These are phyloP conservation scores for Erysimum pusillum DNA, from an alignment of 441 rosid genomes.

Conservation along the genomic window DNA sequence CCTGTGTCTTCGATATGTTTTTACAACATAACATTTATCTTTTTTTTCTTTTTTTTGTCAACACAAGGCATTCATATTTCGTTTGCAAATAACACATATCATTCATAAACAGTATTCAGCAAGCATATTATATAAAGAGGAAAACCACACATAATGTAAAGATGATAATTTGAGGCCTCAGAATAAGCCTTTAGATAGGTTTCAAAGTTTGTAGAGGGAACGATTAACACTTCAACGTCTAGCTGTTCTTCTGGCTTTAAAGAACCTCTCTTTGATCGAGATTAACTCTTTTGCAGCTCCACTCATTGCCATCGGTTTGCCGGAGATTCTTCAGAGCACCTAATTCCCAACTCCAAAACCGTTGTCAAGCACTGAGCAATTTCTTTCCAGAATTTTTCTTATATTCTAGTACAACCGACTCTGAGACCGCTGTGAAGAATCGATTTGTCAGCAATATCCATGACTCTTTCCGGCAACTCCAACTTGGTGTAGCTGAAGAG, in stretches of 20 bases:
- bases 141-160: neutral
- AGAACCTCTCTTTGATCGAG: slow-evolving; percentile 19
- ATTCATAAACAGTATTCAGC: neutral
- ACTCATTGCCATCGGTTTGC: neutral
- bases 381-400: too few relatives aligned
- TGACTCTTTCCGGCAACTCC: neutral
- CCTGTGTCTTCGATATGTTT: too few relatives aligned
- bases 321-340: slow-evolving; percentile 19
- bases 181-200: neutral
- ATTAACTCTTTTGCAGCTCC: slow-evolving; percentile 15
- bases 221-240: neutral
- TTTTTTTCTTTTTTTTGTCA: too few relatives aligned
- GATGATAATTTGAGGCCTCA: neutral
- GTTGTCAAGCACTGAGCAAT: neutral
- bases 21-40: too few relatives aligned
- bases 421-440: neutral
- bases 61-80: too few relatives aligned
- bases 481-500: neutral
- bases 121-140: neutral
- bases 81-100: neutral
- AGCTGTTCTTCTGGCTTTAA: slow-evolving; percentile 6
- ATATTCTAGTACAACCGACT: neutral
- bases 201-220: neutral
- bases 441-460: slow-evolving; percentile 1
- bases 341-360: slow-evolving; percentile 14